A percentile compares a stretch with the other conserved stretches of the same genome.
Evolutionary conservation across 306 rosid genomes (phyloP).

Genomic region (Heteromeles arbutifolia): DNA sequence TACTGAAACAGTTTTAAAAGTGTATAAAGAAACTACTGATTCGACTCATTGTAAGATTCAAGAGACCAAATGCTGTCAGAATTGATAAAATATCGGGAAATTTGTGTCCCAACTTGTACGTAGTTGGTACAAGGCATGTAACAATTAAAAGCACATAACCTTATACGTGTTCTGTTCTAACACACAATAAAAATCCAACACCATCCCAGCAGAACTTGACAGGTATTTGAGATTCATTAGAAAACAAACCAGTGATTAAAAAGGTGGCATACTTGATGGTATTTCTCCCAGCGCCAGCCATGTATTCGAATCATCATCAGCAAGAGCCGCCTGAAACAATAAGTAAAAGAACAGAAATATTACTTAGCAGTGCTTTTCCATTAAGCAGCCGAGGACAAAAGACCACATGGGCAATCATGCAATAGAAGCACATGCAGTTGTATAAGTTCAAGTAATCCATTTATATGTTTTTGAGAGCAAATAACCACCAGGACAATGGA

Average conservation of each 20-base stretch:
- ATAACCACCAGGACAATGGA: slow-evolving; percentile 11
- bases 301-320: slow-evolving; percentile 90
- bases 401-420: not conserved
- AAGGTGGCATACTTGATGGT: slow-evolving; percentile 70
- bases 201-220: slow-evolving; percentile 15
- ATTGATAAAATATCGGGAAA: not conserved
- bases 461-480: not conserved
- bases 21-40: not conserved
- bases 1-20: not conserved
- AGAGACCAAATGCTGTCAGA: not conserved
- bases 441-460: not conserved
- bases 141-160: not conserved
- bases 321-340: slow-evolving; percentile 74
- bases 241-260: slow-evolving; percentile 44
- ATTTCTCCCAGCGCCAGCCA: slow-evolving; percentile 97
- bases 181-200: slow-evolving; percentile 16
- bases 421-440: not conserved
- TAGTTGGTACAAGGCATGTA: not conserved
- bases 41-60: not conserved
- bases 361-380: not conserved
- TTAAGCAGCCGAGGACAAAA: not conserved
- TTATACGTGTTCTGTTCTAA: not conserved
- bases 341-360: slow-evolving; percentile 7
- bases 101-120: not conserved
- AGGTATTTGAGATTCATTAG: slow-evolving; percentile 18